phyloP scores from a whole-genome alignment of 2,329 filamentous ascomycete species.

The Pleurostoma richardsiae region DNA sequence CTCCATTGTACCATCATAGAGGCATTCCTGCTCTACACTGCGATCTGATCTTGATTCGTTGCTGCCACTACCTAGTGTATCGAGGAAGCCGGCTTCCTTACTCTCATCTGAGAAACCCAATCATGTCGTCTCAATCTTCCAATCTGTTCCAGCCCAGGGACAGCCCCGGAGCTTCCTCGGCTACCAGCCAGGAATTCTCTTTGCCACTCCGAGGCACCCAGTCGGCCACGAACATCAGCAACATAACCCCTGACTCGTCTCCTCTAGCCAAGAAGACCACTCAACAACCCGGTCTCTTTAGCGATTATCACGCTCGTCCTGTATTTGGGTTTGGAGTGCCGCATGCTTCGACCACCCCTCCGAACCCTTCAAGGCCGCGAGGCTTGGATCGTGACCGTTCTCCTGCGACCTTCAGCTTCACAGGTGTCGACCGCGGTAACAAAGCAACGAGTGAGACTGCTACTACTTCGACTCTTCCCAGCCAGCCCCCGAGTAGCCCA shows the following conservation, averaged over 20 bases:
- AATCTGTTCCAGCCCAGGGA: neutral
- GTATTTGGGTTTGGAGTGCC: neutral
- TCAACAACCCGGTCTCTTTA: neutral
- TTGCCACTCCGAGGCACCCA: too few relatives aligned
- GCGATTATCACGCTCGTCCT: neutral
- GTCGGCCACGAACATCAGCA: too few relatives aligned
- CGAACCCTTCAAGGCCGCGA: neutral
- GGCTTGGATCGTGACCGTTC: too few relatives aligned
- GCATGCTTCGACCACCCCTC: neutral
- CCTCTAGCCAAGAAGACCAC: neutral
- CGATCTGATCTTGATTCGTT: neutral
- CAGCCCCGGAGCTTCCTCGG: neutral
- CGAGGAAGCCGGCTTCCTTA: neutral
- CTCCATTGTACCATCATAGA: neutral
- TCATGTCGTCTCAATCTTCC: neutral
- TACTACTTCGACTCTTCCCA: neutral
- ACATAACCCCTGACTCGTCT: neutral
- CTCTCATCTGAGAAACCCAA: neutral
- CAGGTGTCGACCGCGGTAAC: neutral
- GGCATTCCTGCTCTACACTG: neutral
- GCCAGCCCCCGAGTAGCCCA: too few relatives aligned
- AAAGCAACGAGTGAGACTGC: neutral
- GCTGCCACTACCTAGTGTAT: neutral
- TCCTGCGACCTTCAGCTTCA: neutral
- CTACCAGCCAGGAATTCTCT: neutral